phyloP scores from a whole-genome alignment of 2,329 filamentous ascomycete species.

The Colletotrichum sp. region DNA sequence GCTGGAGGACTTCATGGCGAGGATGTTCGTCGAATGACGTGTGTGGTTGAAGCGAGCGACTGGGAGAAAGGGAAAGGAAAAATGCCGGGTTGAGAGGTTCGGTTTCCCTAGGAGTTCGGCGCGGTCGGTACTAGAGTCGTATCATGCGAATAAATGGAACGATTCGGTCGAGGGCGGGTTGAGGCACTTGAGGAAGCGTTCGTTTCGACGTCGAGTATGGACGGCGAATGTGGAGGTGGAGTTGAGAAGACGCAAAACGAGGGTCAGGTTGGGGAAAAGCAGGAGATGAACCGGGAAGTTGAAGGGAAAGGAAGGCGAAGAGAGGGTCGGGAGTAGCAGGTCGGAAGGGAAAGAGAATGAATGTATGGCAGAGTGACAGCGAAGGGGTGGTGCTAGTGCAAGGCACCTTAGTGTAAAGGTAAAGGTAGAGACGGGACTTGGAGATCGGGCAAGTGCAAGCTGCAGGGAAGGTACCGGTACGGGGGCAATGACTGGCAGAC shows the following conservation, averaged over 20 bases:
- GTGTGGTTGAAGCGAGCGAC: constrained; percentile 10
- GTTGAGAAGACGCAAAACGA: constrained; percentile 1
- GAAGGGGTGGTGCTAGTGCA: constrained; percentile 7
- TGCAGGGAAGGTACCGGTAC: constrained; percentile 5
- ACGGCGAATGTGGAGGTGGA: background rate
- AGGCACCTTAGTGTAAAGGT: background rate
- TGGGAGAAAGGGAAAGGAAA: background rate
- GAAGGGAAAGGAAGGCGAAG: background rate
- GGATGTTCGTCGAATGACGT: background rate
- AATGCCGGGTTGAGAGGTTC: background rate
- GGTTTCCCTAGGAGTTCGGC: background rate
- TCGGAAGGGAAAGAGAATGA: background rate
- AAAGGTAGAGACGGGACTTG: background rate
- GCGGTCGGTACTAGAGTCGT: background rate
- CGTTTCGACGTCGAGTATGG: background rate
- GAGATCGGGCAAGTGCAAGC: constrained; percentile 7
- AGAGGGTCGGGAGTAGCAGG: background rate
- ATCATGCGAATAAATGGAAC: background rate
- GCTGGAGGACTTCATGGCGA: constrained; percentile 1
- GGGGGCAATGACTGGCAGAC: background rate
- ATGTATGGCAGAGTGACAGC: constrained; percentile 9
- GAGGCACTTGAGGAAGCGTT: background rate
- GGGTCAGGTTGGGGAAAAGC: background rate
- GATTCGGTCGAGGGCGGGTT: background rate
- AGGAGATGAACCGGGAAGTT: constrained; percentile 2